Evolutionary conservation across 345 rosid genomes (phyloP).

Genomic region (Chamaenerion angustifolium): DNA sequence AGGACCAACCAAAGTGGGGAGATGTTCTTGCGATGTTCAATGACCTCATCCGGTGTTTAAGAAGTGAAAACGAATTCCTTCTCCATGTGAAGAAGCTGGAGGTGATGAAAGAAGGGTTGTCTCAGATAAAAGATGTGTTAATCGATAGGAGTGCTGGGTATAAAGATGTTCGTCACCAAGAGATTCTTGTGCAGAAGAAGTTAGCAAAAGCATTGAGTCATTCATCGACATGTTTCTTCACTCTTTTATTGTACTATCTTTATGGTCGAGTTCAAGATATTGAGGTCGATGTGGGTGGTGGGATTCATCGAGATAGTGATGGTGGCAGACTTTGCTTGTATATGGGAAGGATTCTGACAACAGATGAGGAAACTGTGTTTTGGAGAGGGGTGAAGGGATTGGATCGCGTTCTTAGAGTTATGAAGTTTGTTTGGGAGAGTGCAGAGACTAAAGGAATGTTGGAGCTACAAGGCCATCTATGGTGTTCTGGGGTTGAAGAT

Average conservation of each 20-base stretch:
- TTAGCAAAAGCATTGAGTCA: slow-evolving; percentile 41
- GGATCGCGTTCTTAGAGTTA: slow-evolving; percentile 49
- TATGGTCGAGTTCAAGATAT: slow-evolving; percentile 50
- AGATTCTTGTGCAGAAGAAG: slow-evolving; percentile 47
- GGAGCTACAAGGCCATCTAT: slow-evolving; percentile 54
- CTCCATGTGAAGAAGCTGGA: slow-evolving; percentile 47
- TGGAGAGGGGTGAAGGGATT: slow-evolving; percentile 55
- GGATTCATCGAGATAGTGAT: slow-evolving; percentile 20
- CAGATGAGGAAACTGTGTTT: slow-evolving; percentile 37
- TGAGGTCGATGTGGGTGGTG: slow-evolving; percentile 57
- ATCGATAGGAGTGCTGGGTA: slow-evolving; percentile 54
- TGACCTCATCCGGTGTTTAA: slow-evolving; percentile 44
- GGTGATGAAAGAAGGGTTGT: slow-evolving; percentile 75
- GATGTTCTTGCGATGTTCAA: slow-evolving; percentile 69
- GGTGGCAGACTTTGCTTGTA: slow-evolving; percentile 22
- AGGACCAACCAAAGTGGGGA: slow-evolving; percentile 39
- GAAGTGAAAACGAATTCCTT: slow-evolving; percentile 22
- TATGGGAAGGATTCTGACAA: slow-evolving; percentile 60
- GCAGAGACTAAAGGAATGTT: slow-evolving; percentile 52
- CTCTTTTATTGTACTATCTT: slow-evolving; percentile 57
- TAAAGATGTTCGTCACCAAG: slow-evolving; percentile 53
- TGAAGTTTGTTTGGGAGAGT: slow-evolving; percentile 59
- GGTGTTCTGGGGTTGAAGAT: slow-evolving; percentile 46
- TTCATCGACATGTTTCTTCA: slow-evolving; percentile 62
- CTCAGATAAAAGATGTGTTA: slow-evolving; percentile 51